Conservation (phyloP, 2,329 filamentous ascomycete genomes). For the Ophiostoma australiae region DNA sequence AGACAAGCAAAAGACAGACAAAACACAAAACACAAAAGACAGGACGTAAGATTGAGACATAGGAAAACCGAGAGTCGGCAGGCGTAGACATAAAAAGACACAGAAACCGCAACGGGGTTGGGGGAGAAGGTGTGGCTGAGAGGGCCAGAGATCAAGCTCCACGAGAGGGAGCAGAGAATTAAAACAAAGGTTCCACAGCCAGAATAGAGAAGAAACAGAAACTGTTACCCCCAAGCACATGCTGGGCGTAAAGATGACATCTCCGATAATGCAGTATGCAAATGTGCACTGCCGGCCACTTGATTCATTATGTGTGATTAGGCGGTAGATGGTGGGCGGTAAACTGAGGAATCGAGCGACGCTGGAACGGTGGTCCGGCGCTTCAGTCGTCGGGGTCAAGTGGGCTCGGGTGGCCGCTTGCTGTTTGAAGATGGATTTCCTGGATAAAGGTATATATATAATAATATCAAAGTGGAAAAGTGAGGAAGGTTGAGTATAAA, state of each 20-base stretch:
- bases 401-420: neutral
- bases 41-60: slow-evolving; percentile 4
- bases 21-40: neutral
- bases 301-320: neutral
- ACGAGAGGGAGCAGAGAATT: neutral
- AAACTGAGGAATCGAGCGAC: neutral
- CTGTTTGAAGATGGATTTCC: neutral
- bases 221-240: slow-evolving; percentile 13
- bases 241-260: slow-evolving; percentile 5
- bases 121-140: neutral
- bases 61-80: slow-evolving; percentile 1
- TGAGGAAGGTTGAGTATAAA: neutral
- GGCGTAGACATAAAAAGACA: neutral
- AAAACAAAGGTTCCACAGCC: slow-evolving; percentile 1
- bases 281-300: neutral
- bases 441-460: slow-evolving; percentile 2
- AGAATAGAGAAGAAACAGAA: slow-evolving; percentile 11
- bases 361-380: neutral
- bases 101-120: neutral
- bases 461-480: slow-evolving; percentile 9
- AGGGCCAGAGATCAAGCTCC: neutral
- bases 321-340: neutral
- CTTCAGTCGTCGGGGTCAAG: neutral
- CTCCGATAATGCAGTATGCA: neutral
- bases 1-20: neutral